Evolutionary conservation across 352 stramenopile species (phyloP), one percentile per base, ranked within the genome.

Genomic region (Phytophthora podocarpi): DNA sequence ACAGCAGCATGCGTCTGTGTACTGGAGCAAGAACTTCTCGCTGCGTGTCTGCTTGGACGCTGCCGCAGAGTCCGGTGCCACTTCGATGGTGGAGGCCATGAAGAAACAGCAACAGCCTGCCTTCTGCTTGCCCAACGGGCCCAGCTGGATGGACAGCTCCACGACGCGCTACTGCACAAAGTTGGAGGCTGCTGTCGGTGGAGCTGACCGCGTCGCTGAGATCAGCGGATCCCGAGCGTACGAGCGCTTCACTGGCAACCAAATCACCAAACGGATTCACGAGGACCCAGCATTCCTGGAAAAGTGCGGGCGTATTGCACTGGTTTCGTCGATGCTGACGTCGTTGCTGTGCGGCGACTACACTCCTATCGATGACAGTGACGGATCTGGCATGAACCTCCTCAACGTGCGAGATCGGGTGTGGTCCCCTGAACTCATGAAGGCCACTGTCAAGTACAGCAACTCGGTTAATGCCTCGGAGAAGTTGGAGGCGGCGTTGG

Each of bases 81-180:
- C 27, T 13, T 63, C 63, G 8, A 58, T 77, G 2, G 36, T 67
- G 20, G 65, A 76, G 1, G 51, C 62, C 8, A 70, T 69, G 49
- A 51, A 61, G 8, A 55, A 67, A 28, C 52, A 59, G 3, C 52
- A 66, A 16, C 46, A 82, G 4, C 45, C 57, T 11, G 69, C 65
- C 8, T 95, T 96, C 52, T 76, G 67, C 10, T 57, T 77, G 13
- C 64, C 76, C 18, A 80, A 91, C 45, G 84, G 86, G 4, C 85
- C 87, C 3, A 94, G 85, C 35, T 96, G 88, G 88, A 93, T 93
- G 72, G 87, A 96, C 60, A 90, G 76, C 65, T 90, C 74, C 23
- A 95, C 87, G n/a, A 74, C 63, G 0, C 40, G 34, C 34, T 85
- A 82, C 59, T 95, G 85, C 64, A 31, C 57, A 4, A 63, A 69